Evolutionary conservation across 345 rosid genomes (phyloP).

Genomic region (Aquilaria sinensis): DNA sequence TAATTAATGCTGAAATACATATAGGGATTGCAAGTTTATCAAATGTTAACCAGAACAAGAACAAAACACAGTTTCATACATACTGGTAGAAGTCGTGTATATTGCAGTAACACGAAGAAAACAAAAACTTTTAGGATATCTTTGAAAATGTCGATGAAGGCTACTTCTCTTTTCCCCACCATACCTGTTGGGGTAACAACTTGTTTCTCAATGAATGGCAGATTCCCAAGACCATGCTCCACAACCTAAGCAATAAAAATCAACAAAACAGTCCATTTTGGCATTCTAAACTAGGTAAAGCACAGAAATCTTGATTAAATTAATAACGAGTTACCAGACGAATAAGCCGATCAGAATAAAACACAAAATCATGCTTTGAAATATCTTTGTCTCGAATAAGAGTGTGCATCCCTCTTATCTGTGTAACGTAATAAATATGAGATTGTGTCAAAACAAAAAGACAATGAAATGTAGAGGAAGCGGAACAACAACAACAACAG

Average conservation of each 20-base stretch:
- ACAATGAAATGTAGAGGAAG: too few species aligned
- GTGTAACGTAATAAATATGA: constrained; percentile 10
- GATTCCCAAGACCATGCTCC: constrained; percentile 96
- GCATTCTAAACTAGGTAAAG: constrained; percentile 3
- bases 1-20: too few species aligned
- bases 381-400: constrained; percentile 90
- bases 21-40: too few species aligned
- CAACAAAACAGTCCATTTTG: constrained; percentile 11
- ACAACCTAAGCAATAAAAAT: constrained; percentile 59
- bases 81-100: too few species aligned
- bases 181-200: constrained; percentile 91
- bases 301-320: constrained; percentile 2
- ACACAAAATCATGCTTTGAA: constrained; percentile 97
- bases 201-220: constrained; percentile 97
- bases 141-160: neutral
- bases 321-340: constrained; percentile 57
- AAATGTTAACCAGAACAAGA: too few species aligned
- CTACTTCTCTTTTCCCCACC: constrained; percentile 14
- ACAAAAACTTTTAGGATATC: neutral
- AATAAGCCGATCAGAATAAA: constrained; percentile 96
- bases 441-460: too few species aligned
- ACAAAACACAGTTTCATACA: too few species aligned
- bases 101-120: neutral
- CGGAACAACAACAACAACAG: too few species aligned
- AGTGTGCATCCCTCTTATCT: constrained; percentile 99